Evolutionary conservation across 2,329 filamentous ascomycete species (phyloP).

Genomic region (Zalaria sp.): DNA sequence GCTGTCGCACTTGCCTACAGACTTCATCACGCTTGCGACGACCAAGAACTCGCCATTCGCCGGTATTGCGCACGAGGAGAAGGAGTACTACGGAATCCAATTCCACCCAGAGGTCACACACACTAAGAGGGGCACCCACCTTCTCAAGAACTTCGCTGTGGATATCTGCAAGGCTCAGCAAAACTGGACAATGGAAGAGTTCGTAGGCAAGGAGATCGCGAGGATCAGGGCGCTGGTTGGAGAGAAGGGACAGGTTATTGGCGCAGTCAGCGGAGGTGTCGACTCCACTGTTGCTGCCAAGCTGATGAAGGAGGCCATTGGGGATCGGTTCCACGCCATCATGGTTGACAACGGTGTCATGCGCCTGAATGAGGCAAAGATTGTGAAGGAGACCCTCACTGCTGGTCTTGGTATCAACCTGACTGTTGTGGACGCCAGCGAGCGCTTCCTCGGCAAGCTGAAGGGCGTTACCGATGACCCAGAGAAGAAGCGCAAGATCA

Average conservation of each 20-base stretch:
- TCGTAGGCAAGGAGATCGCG: slow-evolving; percentile 64
- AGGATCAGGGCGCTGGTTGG: slow-evolving; percentile 75
- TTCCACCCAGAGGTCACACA: slow-evolving; percentile 81
- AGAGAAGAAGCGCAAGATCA: slow-evolving; percentile 83
- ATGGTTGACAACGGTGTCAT: slow-evolving; percentile 79
- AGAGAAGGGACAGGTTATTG: slow-evolving; percentile 66
- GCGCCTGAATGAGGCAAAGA: slow-evolving; percentile 68
- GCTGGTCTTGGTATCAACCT: slow-evolving; percentile 80
- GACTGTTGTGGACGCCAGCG: slow-evolving; percentile 66
- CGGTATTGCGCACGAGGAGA: slow-evolving; percentile 57
- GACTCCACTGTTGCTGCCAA: slow-evolving; percentile 79
- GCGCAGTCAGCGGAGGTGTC: slow-evolving; percentile 69
- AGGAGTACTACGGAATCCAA: slow-evolving; percentile 69
- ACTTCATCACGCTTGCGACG: slow-evolving; percentile 59
- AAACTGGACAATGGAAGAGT: slow-evolving; percentile 78
- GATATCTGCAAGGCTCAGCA: slow-evolving; percentile 63
- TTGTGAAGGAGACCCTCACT: slow-evolving; percentile 66
- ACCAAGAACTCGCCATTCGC: slow-evolving; percentile 68
- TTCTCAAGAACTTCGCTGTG: slow-evolving; percentile 74
- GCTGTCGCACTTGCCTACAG: slow-evolving; percentile 56
- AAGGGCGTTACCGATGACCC: slow-evolving; percentile 61
- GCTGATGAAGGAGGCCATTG: slow-evolving; percentile 77
- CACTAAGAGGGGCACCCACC: slow-evolving; percentile 51
- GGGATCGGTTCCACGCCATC: slow-evolving; percentile 70
- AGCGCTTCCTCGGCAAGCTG: slow-evolving; percentile 64